Conservation (phyloP, 345 rosid species). For the Ceriops tagal region DNA sequence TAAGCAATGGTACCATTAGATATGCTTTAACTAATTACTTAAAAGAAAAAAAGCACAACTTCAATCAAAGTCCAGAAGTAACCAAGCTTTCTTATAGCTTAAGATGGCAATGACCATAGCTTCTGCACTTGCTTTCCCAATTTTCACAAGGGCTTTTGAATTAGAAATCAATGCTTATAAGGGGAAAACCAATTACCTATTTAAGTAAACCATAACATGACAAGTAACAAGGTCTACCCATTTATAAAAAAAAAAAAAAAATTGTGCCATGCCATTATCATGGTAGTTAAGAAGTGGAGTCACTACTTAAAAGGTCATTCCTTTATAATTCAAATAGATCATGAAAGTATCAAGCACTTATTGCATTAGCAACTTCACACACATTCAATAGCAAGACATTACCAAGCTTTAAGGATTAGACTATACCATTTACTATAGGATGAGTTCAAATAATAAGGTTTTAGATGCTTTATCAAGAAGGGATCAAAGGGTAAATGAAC, state of each 20-base stretch:
- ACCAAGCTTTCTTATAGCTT: not conserved
- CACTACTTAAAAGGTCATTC: not conserved
- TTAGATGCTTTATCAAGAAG: not conserved
- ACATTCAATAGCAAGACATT: not conserved
- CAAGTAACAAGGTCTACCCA: not conserved
- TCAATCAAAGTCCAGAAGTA: not conserved
- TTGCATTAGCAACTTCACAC: fast-evolving
- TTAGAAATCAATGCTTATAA: not conserved
- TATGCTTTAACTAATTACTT: not conserved
- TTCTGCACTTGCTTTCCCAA: not conserved
- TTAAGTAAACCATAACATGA: not conserved
- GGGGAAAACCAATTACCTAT: not conserved
- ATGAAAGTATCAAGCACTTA: not conserved
- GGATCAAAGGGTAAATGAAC: too few relatives aligned
- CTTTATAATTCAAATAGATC: not conserved
- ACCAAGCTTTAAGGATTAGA: not conserved
- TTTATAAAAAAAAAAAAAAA: not conserved
- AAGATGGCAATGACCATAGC: not conserved
- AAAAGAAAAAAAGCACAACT: not conserved
- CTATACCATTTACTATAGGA: not conserved
- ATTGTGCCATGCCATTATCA: not conserved
- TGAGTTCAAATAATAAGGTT: not conserved
- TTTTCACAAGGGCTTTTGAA: not conserved
- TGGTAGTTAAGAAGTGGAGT: not conserved
- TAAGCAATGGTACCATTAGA: too few relatives aligned